Evolutionary conservation across 176 grass and related monocot genomes (phyloP).

Genomic region (Bromus sterilis): DNA sequence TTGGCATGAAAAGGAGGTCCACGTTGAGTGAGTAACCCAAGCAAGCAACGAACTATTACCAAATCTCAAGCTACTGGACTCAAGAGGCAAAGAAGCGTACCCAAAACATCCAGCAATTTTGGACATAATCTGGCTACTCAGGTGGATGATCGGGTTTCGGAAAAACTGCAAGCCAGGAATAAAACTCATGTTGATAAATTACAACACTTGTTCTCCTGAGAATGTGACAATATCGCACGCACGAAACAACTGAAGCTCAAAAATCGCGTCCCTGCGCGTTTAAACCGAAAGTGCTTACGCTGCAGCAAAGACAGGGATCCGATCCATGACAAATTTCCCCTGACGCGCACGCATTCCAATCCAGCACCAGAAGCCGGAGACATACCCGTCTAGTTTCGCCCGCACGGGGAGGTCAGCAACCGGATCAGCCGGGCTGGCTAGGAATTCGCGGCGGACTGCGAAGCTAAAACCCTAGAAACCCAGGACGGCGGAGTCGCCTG

Average conservation of each 20-base stretch:
- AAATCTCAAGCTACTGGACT: conserved; percentile 7
- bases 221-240: not conserved
- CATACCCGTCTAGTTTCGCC: not conserved
- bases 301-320: not conserved
- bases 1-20: not conserved
- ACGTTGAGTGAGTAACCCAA: not conserved
- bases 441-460: not conserved
- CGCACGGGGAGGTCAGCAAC: not conserved
- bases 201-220: not conserved
- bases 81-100: not conserved
- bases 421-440: not conserved
- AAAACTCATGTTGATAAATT: not conserved
- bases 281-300: not conserved
- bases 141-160: not conserved
- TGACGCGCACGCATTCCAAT: not conserved
- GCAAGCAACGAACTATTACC: not conserved
- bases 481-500: not conserved
- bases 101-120: not conserved
- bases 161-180: not conserved
- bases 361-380: not conserved
- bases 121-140: not conserved
- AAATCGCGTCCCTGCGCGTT: not conserved
- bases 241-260: not conserved
- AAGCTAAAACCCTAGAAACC: not conserved
- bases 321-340: not conserved